Conservation (phyloP, 1,284 basidiomycete genomes). For the Sanghuangporus weigelae region DNA sequence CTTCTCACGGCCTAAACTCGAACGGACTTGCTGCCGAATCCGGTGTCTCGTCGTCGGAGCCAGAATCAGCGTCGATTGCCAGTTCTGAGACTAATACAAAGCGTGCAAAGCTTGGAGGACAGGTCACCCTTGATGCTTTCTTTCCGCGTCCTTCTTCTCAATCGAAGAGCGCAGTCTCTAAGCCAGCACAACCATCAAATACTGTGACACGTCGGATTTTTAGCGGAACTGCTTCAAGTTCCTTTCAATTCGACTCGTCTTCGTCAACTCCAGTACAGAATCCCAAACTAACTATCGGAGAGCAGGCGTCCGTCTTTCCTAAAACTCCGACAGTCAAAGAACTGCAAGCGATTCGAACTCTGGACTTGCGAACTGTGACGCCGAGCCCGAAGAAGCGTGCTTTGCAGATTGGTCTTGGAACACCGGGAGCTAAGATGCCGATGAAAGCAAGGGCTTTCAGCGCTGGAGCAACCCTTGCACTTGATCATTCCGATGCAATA, state of each 20-base stretch:
- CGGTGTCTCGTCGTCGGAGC: not conserved
- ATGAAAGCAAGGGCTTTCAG: not conserved
- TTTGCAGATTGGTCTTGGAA: not conserved
- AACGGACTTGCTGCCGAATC: not conserved
- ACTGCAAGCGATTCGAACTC: slow-evolving; percentile 7
- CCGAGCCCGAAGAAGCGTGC: slow-evolving; percentile 11
- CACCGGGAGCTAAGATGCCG: not conserved
- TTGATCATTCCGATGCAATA: not conserved
- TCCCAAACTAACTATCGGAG: too few species aligned
- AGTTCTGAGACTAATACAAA: not conserved
- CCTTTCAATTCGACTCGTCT: not conserved
- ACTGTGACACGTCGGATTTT: not conserved
- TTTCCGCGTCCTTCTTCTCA: slow-evolving; percentile 1
- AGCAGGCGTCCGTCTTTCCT: not conserved
- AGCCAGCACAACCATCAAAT: not conserved
- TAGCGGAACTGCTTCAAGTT: not conserved
- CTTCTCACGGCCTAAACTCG: not conserved
- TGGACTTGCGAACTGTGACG: slow-evolving; percentile 16
- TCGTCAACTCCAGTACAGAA: not conserved
- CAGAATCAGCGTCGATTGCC: not conserved
- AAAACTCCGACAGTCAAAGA: slow-evolving; percentile 15
- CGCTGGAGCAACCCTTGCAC: not conserved
- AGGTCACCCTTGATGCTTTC: slow-evolving; percentile 10
- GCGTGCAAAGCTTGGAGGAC: not conserved
- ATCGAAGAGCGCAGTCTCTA: not conserved